phyloP scores from a whole-genome alignment of 129 eudicot species.

The Flaveria sonorensis region DNA sequence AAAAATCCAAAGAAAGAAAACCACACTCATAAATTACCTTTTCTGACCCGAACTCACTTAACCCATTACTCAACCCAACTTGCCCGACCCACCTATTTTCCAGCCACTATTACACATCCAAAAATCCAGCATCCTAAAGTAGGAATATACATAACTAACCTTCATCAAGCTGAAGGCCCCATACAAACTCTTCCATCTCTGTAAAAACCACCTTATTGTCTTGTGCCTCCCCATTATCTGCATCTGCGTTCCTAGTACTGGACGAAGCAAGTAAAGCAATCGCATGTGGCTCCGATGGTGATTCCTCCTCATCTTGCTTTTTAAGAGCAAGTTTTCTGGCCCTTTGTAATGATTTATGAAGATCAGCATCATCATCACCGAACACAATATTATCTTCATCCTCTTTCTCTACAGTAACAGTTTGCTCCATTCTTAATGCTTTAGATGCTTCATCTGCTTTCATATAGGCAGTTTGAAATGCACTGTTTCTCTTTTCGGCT shows the following conservation, averaged over 20 bases:
- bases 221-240: slow-evolving; percentile 51
- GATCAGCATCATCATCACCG: slow-evolving; percentile 93
- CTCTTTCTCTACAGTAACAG: slow-evolving; percentile 35
- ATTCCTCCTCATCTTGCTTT: slow-evolving; percentile 47
- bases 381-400: slow-evolving; percentile 70
- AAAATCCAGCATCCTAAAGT: background rate
- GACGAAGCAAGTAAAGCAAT: slow-evolving; percentile 66
- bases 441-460: slow-evolving; percentile 95
- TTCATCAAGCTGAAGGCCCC: slow-evolving; percentile 97
- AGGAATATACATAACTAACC: slow-evolving; percentile 38
- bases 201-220: slow-evolving; percentile 88
- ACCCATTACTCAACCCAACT: background rate
- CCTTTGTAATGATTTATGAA: slow-evolving; percentile 68
- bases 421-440: slow-evolving; percentile 61
- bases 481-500: slow-evolving; percentile 69
- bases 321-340: slow-evolving; percentile 83
- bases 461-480: slow-evolving; percentile 70
- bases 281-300: slow-evolving; percentile 48
- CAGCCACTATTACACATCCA: background rate
- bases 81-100: slow-evolving; percentile 1
- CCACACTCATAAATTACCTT: background rate
- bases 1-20: background rate
- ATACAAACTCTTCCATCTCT: slow-evolving; percentile 97
- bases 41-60: background rate
- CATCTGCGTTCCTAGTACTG: slow-evolving; percentile 31